A percentile compares a stretch with the other conserved stretches of the same genome.
Conservation (phyloP, 352 stramenopile species). For the Phytophthora fragariae region DNA sequence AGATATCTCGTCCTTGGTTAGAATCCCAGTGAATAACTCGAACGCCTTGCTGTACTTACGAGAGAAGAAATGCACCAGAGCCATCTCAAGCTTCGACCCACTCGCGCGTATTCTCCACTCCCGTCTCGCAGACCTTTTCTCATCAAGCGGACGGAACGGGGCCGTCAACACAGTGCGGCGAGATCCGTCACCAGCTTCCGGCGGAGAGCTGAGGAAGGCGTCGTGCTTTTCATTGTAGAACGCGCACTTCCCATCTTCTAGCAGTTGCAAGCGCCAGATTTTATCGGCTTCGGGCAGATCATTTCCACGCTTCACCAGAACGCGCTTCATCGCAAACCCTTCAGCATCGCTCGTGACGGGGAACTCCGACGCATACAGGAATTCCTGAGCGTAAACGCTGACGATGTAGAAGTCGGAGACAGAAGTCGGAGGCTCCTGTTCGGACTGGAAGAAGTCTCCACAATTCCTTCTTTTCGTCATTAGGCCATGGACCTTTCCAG, state of each 20-base stretch:
- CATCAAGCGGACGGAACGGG: conserved; percentile 8
- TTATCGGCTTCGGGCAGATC: background rate
- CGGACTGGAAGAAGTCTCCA: conserved; percentile 19
- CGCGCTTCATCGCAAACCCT: conserved; percentile 6
- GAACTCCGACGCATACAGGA: conserved; percentile 5
- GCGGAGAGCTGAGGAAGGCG: conserved; percentile 6
- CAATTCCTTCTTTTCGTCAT: conserved; percentile 14
- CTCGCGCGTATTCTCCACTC: conserved; percentile 9
- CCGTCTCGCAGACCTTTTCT: background rate
- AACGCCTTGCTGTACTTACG: conserved; percentile 7
- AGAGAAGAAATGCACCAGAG: conserved; percentile 4
- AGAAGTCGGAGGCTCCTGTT: conserved; percentile 12
- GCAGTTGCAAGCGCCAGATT: conserved; percentile 12
- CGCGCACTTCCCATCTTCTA: background rate
- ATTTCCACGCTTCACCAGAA: background rate
- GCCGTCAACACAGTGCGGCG: conserved; percentile 6
- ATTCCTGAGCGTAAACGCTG: conserved; percentile 3
- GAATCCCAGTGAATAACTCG: background rate
- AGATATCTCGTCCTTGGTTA: background rate
- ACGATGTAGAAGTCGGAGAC: conserved; percentile 17
- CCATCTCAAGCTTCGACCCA: conserved; percentile 9
- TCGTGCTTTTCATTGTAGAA: conserved; percentile 13
- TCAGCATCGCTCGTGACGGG: background rate
- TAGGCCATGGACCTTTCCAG: background rate
- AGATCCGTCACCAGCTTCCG: background rate